phyloP scores from a whole-genome alignment of 177 flowering plant species.

The Tripterygium wilfordii region DNA sequence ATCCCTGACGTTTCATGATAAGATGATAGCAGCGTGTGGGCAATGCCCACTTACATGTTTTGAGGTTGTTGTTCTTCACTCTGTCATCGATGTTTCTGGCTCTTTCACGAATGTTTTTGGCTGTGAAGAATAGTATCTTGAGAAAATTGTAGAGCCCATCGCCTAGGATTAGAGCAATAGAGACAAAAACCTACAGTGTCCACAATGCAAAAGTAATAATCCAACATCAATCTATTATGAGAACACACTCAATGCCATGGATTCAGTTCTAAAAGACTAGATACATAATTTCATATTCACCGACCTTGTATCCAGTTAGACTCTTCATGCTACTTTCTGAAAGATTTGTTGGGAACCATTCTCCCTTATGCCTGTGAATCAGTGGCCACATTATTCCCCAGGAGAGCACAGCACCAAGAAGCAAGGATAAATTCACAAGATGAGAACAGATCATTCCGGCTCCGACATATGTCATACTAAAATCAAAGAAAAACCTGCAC shows the following conservation, averaged over 20 bases:
- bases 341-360: constrained; percentile 52
- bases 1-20: too few relatives aligned
- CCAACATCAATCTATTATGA: too few relatives aligned
- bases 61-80: constrained; percentile 19
- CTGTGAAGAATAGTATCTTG: constrained; percentile 37
- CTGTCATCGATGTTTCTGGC: constrained; percentile 20
- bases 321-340: constrained; percentile 76
- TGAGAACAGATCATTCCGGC: constrained; percentile 94
- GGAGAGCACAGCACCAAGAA: constrained; percentile 72
- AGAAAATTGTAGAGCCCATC: constrained; percentile 90
- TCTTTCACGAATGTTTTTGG: constrained; percentile 21
- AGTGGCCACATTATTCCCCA: constrained; percentile 96
- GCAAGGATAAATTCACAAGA: constrained; percentile 76
- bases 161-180: constrained; percentile 86
- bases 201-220: too few relatives aligned
- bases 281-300: background rate
- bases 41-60: constrained; percentile 40
- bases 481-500: constrained; percentile 82
- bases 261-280: too few relatives aligned
- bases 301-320: constrained; percentile 74
- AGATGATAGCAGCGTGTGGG: too few relatives aligned
- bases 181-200: constrained; percentile 71
- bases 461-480: constrained; percentile 70
- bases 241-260: too few relatives aligned
- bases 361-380: constrained; percentile 50